Conservation (phyloP, 306 rosid genomes). For the Sophora flavescens region DNA sequence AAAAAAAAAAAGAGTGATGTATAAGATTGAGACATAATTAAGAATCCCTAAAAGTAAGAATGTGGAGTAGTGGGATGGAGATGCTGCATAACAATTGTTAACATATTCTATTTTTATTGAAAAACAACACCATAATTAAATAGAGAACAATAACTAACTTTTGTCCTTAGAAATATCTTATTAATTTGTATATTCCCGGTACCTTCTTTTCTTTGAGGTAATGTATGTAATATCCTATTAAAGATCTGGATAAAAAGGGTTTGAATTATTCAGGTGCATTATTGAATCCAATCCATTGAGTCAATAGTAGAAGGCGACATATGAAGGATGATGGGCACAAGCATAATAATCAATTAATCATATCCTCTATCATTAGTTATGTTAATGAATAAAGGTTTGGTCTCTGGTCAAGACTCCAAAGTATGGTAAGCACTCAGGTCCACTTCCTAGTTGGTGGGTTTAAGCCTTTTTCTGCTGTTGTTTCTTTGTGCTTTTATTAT, state of each 20-base stretch:
- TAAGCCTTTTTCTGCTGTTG: slow-evolving; percentile 36
- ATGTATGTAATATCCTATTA: slow-evolving; percentile 33
- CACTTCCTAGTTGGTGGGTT: slow-evolving; percentile 46
- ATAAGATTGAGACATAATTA: too few relatives aligned
- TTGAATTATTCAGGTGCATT: slow-evolving; percentile 53
- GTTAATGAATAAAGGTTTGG: slow-evolving; percentile 18
- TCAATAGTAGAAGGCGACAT: slow-evolving; percentile 46
- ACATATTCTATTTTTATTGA: too few relatives aligned
- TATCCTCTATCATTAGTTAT: slow-evolving; percentile 1
- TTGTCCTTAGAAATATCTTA: background rate
- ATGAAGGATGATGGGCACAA: slow-evolving; percentile 48
- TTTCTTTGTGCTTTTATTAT: slow-evolving; percentile 59
- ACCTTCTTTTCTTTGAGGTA: background rate
- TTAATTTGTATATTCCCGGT: background rate
- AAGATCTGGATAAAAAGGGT: slow-evolving; percentile 51
- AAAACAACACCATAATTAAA: too few relatives aligned
- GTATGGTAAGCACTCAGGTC: slow-evolving; percentile 49
- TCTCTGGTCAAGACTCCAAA: slow-evolving; percentile 40
- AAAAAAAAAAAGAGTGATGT: too few relatives aligned
- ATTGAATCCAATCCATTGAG: slow-evolving; percentile 49
- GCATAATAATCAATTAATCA: slow-evolving; percentile 33
- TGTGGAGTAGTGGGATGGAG: too few relatives aligned
- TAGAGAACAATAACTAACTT: too few relatives aligned
- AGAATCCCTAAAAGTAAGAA: too few relatives aligned
- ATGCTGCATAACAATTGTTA: too few relatives aligned